Percentiles rank a stretch among this genome's conserved stretches.
Conservation (phyloP, 805 yeast genomes). For the Cyberlindnera veronae region DNA sequence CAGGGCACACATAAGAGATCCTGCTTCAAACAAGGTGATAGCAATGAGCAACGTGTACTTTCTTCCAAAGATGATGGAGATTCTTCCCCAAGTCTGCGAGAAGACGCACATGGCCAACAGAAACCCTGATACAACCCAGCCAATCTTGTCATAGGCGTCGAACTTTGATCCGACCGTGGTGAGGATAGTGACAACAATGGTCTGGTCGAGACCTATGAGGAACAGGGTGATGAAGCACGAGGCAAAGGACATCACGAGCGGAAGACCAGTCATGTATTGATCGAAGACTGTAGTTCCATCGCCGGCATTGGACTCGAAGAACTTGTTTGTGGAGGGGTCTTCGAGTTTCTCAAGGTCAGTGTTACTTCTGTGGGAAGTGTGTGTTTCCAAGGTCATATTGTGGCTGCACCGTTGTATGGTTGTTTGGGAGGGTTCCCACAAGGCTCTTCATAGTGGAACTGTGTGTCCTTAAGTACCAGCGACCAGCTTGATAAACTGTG, state of each 20-base stretch:
- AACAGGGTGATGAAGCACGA: constrained; percentile 25
- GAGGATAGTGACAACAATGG: constrained; percentile 49
- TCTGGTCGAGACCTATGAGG: constrained; percentile 52
- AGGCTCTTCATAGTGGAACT: too few species aligned
- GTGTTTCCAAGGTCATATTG: too few species aligned
- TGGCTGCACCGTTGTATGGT: too few species aligned
- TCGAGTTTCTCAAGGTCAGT: too few species aligned
- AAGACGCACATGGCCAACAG: constrained; percentile 50
- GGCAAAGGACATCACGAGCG: constrained; percentile 12
- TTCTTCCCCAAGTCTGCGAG: constrained; percentile 55
- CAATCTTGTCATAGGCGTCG: constrained; percentile 45
- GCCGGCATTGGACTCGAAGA: constrained; percentile 23
- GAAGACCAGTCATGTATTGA: constrained; percentile 16
- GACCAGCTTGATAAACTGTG: too few species aligned
- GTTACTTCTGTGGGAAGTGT: too few species aligned
- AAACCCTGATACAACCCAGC: constrained; percentile 58
- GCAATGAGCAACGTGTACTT: constrained; percentile 46
- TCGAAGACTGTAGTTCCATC: constrained; percentile 22
- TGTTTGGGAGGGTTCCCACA: too few species aligned
- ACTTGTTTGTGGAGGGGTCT: too few species aligned
- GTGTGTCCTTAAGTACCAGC: too few species aligned
- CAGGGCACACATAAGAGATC: constrained; percentile 57
- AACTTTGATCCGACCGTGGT: constrained; percentile 45
- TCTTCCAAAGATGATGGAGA: constrained; percentile 56
- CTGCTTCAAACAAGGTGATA: constrained; percentile 51